These are phyloP conservation scores for Spathaspora sp. DNA, from an alignment of 805 yeast species.

Conservation along the genomic window DNA sequence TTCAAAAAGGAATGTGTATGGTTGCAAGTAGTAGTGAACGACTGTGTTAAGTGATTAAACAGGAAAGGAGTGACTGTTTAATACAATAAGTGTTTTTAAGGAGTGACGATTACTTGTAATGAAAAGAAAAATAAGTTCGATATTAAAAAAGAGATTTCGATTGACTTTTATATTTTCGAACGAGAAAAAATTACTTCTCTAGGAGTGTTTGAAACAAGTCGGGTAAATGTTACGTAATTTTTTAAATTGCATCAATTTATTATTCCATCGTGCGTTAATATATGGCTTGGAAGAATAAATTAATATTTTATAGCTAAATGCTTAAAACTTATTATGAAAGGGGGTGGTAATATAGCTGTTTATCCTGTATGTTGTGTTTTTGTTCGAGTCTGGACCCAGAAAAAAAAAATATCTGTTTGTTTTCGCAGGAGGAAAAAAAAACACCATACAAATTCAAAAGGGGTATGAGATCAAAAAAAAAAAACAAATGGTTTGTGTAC, in stretches of 20 bases:
- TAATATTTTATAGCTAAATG: no score
- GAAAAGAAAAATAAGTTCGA: background rate
- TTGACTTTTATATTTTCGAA: background rate
- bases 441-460: background rate
- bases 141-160: background rate
- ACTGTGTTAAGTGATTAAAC: slow-evolving; percentile 5
- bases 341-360: background rate
- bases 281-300: background rate
- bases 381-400: background rate
- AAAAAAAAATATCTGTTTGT: background rate
- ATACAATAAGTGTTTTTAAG: background rate
- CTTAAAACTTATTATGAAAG: background rate
- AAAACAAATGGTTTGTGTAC: background rate
- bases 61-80: slow-evolving; percentile 2
- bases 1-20: slow-evolving; percentile 6
- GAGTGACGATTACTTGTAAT: background rate
- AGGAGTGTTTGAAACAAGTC: background rate
- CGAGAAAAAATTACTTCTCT: background rate
- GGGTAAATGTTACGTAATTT: background rate
- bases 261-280: background rate
- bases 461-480: background rate
- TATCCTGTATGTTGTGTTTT: background rate
- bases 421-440: background rate
- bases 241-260: background rate
- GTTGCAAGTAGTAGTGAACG: slow-evolving; percentile 7